Percentiles rank a stretch among this genome's conserved stretches.
Evolutionary conservation across 164 flowering plant species (phyloP).

Genomic region (Brasenia schreberi): DNA sequence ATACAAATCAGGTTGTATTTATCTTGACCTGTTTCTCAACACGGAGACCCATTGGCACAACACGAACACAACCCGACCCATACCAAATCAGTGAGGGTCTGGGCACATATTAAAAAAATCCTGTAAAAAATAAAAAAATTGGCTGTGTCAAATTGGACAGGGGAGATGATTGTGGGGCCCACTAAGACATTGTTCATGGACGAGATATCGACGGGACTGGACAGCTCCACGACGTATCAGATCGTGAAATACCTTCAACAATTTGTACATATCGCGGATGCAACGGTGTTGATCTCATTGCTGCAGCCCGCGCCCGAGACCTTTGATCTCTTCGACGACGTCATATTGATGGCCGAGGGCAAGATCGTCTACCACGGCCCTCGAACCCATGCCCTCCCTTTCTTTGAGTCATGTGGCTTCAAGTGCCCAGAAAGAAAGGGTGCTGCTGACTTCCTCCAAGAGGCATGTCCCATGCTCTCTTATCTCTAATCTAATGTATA

Average conservation of each 20-base stretch:
- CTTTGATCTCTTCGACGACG: conserved; percentile 45
- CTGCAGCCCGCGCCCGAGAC: conserved; percentile 62
- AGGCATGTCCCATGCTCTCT: conserved; percentile 12
- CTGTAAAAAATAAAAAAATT: too few species aligned
- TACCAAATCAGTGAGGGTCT: too few species aligned
- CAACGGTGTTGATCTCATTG: conserved; percentile 36
- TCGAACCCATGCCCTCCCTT: conserved; percentile 19
- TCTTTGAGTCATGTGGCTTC: conserved; percentile 41
- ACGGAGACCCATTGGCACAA: too few species aligned
- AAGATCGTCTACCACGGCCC: conserved; percentile 44
- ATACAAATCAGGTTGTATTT: too few species aligned
- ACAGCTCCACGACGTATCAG: conserved; percentile 47
- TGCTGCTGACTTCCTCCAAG: conserved; percentile 43
- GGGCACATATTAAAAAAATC: too few species aligned
- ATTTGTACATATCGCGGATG: conserved; percentile 32
- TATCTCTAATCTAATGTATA: background rate
- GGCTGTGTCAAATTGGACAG: too few species aligned
- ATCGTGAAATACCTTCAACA: conserved; percentile 35
- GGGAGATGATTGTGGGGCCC: conserved; percentile 50
- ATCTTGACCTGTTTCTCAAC: too few species aligned
- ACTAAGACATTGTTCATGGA: conserved; percentile 47
- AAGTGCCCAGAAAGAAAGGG: conserved; percentile 47
- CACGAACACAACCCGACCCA: too few species aligned
- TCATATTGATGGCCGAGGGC: conserved; percentile 46
- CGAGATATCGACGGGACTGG: conserved; percentile 49